Evolutionary conservation across 768 basidiomycete genomes (phyloP), one percentile per base, ranked within the genome.

Genomic region (Tulasnella sp.): DNA sequence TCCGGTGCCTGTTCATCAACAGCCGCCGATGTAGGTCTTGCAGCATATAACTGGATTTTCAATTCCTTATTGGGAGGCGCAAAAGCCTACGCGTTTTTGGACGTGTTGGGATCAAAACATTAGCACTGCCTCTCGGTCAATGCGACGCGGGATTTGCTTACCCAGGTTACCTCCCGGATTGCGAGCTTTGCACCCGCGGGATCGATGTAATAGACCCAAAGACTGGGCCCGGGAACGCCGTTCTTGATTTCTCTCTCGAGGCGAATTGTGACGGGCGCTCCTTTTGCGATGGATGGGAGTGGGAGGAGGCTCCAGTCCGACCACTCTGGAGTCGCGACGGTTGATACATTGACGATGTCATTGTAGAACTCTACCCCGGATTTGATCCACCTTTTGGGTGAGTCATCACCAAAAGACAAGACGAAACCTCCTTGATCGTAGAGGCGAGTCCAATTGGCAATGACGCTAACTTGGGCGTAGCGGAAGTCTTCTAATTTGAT

Each of bases 341-440:
- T 57, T 15, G 62, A 62, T 15, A 64, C 51, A 45, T 56, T 56
- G 7, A 59, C 52, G 31, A 55, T 45, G 29, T 48, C 60, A 25
- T 59, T 53, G 45, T 61, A 59, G 45, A 60, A 62, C 51, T 64
- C 63, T 46, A 64, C 56, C 32, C 63, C 63, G 22, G 63, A 51
- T 50, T 64, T 64, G 15, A 64, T 41, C 63, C 63, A 64, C 22
- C 45, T 46, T 12, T 25, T 24, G n/a, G 43, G 31, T 1, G 34
- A 37, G 25, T 50, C 49, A 10, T 35, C 48, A 6, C 56, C 56
- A 22, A 59, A 49, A 43, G 56, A 45, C 37, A 64, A 45, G 22
- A 64, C 37, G 15, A 64, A 45, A 20, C 63, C 63, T 25, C 58
- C 63, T 47, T 64, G 63, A 46, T 64, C 63, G 54, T 64, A 64